Base-by-base conservation (phyloP, 352 stramenopile species). In the Phytophthora pini region DNA sequence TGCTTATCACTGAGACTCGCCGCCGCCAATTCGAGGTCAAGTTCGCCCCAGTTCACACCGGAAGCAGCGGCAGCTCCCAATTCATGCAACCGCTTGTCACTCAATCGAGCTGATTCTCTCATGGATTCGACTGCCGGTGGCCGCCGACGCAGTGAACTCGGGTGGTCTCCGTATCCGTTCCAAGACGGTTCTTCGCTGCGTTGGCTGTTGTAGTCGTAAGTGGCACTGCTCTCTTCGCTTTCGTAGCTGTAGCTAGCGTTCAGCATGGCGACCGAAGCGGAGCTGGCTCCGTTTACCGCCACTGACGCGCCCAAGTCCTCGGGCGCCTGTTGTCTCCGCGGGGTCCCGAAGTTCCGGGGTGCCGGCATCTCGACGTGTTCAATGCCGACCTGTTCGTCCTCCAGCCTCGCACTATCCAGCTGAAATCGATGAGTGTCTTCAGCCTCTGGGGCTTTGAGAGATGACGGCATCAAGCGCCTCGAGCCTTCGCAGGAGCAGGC, bases 21-120 rank as follows among this genome's bases (percentile, higher is more conserved):
- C 5, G 58, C 65, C 17, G 70, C 54, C 29, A 82, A 50, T 55
- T 79, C 68, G 26, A 73, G 40, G 39, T 77, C 65, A 12, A 86
- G 72, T 12, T 76, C 59, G 11, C 47, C 29, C 74, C 74, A 86
- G 43, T 82, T 71, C 27, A 82, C 57, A 8, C 55, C 41, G 6
- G 65, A 60, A 8, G 62, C 58, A 43, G 72, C 69, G 3, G 64
- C 61, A 27, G 62, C 65, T 11, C 61, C 74, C 39, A 81, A 39
- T 34, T 77, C 71, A 24, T 78, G 65, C 56, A 86, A 31, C 15
- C 69, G 65, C 45, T 79, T 77, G 56, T 86, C 72, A 52, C 69
- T 76, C 48, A 74, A 32, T 54, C 59, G 65, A 45, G 74, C 59
- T 26, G 64, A 76, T 12, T 73, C 44, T 8, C 20, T 40, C 57